Conservation (phyloP, 2,329 filamentous ascomycete genomes). For the Zelopaecilomyces penicillatus region DNA sequence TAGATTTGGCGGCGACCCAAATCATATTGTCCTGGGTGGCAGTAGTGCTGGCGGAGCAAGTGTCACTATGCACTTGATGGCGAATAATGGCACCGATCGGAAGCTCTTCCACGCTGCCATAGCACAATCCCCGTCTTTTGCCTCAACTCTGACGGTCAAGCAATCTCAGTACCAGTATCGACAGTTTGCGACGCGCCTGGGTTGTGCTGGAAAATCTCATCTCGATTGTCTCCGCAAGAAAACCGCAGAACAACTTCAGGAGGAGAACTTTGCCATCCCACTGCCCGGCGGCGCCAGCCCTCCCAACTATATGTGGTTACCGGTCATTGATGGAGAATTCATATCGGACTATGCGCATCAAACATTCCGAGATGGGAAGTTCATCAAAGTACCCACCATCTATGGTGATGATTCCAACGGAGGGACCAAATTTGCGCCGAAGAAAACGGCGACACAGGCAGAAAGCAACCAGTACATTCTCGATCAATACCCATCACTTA, state of each 20-base stretch:
- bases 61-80: conserved; percentile 55
- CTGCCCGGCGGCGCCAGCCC: conserved; percentile 17
- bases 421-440: conserved; percentile 27
- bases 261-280: conserved; percentile 32
- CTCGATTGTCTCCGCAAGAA: conserved; percentile 39
- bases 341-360: conserved; percentile 42
- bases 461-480: conserved; percentile 26
- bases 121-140: conserved; percentile 44
- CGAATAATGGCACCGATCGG: conserved; percentile 40
- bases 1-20: conserved; percentile 60
- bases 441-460: conserved; percentile 21
- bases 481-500: conserved; percentile 26
- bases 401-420: conserved; percentile 32
- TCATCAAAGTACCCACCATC: conserved; percentile 46
- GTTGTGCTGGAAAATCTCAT: conserved; percentile 30
- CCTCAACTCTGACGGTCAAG: conserved; percentile 34
- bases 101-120: conserved; percentile 43
- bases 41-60: conserved; percentile 60
- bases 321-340: conserved; percentile 46
- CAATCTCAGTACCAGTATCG: conserved; percentile 46
- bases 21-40: conserved; percentile 60
- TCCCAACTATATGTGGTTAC: conserved; percentile 46
- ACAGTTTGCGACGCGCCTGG: conserved; percentile 34
- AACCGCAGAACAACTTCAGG: conserved; percentile 32
- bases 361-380: conserved; percentile 38